These are phyloP conservation scores for Vanilla planifolia DNA, from an alignment of 106 monocot genomes.

Conservation along the genomic window DNA sequence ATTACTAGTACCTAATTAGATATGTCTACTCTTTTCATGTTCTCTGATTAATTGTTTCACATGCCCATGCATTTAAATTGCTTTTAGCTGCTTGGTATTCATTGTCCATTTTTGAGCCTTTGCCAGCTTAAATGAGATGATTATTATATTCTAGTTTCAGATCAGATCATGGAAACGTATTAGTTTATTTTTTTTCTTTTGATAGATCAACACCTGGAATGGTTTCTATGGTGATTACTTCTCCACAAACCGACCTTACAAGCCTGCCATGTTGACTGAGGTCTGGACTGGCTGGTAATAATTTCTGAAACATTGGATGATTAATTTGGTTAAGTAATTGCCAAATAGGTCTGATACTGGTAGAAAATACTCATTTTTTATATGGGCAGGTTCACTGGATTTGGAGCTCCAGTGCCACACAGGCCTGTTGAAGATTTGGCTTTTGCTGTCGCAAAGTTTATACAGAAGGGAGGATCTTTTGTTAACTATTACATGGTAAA, in stretches of 20 bases:
- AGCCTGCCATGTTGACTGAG: constrained; percentile 33
- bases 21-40: too few relatives aligned
- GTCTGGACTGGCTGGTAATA: constrained; percentile 32
- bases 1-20: too few relatives aligned
- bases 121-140: too few relatives aligned
- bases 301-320: too few relatives aligned
- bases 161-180: too few relatives aligned
- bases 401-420: constrained; percentile 17
- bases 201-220: constrained; percentile 38
- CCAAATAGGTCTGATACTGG: not conserved
- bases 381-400: constrained; percentile 30
- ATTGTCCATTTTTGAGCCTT: too few relatives aligned
- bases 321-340: not conserved
- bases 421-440: constrained; percentile 47
- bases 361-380: not conserved
- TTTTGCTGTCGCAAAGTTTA: constrained; percentile 31
- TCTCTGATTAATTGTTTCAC: too few relatives aligned
- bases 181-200: not conserved
- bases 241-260: constrained; percentile 12
- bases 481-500: constrained; percentile 54
- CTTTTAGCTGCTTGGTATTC: too few relatives aligned
- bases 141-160: not conserved
- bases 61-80: too few relatives aligned
- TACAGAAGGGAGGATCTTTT: constrained; percentile 23
- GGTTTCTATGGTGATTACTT: constrained; percentile 28